These are phyloP conservation scores for Plenodomus biglobosus DNA, from an alignment of 2,329 filamentous ascomycete species.

Conservation along the genomic window DNA sequence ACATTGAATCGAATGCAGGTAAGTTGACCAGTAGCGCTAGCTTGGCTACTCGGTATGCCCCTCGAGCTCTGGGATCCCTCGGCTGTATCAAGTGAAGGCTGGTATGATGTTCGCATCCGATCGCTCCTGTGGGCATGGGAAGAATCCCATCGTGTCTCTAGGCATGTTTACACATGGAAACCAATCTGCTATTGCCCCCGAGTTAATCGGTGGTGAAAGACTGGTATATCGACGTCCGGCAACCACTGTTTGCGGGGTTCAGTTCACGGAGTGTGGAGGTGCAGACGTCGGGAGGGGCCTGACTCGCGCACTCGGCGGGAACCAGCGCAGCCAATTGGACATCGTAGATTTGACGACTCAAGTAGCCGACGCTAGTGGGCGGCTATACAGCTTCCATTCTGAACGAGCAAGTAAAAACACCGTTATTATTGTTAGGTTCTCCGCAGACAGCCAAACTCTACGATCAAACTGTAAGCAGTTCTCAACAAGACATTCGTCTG, in stretches of 20 bases:
- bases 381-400: not conserved
- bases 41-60: constrained; percentile 4
- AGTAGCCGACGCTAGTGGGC: not conserved
- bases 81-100: constrained; percentile 18
- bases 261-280: not conserved
- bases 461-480: too few relatives aligned
- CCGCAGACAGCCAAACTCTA: too few relatives aligned
- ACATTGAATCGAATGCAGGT: constrained; percentile 5
- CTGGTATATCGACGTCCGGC: not conserved
- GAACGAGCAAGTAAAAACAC: too few relatives aligned
- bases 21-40: constrained; percentile 19
- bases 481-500: too few relatives aligned
- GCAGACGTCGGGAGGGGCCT: not conserved
- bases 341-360: not conserved
- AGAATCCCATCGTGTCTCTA: not conserved
- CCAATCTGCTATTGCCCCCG: not conserved
- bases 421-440: too few relatives aligned
- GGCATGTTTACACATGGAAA: not conserved
- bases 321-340: not conserved
- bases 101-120: not conserved
- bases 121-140: not conserved
- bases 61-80: constrained; percentile 12
- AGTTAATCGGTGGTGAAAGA: too few relatives aligned
- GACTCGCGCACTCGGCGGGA: not conserved
- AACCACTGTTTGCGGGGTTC: not conserved